Conservation (phyloP, 2,329 filamentous ascomycete genomes). For the Alternaria gaisen region DNA sequence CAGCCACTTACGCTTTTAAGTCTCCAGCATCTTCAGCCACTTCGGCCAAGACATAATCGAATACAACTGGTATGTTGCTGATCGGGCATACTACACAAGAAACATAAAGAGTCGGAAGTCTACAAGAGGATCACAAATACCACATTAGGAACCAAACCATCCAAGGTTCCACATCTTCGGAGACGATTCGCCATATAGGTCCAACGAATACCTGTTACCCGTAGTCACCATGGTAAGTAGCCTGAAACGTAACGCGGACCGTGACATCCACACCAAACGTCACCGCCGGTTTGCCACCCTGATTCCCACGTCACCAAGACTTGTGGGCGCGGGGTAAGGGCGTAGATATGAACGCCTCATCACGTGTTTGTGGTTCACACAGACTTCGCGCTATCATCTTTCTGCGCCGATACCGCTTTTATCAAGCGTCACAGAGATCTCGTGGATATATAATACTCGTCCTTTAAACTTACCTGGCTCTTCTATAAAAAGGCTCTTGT, state of each 20-base stretch:
- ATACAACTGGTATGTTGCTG: neutral
- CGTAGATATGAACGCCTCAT: neutral
- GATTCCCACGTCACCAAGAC: neutral
- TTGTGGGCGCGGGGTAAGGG: conserved; percentile 2
- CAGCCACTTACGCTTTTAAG: neutral
- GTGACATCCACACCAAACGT: neutral
- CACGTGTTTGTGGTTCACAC: conserved; percentile 1
- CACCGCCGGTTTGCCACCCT: conserved; percentile 3
- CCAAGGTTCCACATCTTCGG: neutral
- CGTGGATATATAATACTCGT: neutral
- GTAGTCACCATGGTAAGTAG: neutral
- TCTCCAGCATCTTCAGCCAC: neutral
- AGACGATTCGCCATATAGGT: neutral
- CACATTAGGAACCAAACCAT: neutral
- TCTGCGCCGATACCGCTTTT: conserved; percentile 11
- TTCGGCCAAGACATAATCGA: neutral
- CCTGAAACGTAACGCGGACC: neutral
- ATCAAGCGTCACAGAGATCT: conserved; percentile 3
- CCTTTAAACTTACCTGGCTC: neutral
- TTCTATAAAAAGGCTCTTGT: conserved; percentile 1
- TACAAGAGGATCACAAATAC: neutral
- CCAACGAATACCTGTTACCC: neutral
- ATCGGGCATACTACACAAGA: neutral
- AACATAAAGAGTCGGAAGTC: neutral
- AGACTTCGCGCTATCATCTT: neutral